These are phyloP conservation scores for Microcyclosporella mali DNA, from an alignment of 2,329 filamentous ascomycete genomes.

Conservation along the genomic window DNA sequence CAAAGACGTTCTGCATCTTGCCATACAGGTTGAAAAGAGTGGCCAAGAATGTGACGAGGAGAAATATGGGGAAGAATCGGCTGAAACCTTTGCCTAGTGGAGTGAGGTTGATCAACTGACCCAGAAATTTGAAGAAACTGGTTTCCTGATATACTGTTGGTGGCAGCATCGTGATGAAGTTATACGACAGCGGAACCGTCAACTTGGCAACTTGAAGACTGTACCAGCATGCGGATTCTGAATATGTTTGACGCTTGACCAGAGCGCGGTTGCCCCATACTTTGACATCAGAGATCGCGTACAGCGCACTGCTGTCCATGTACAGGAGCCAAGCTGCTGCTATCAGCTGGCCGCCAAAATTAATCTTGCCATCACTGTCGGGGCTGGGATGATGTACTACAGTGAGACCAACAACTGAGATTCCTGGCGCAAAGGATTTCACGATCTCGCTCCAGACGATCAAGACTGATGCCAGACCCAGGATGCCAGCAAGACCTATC, in stretches of 20 bases:
- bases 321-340: constrained; percentile 87
- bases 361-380: constrained; percentile 59
- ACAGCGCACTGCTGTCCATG: constrained; percentile 87
- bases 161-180: constrained; percentile 87
- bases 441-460: constrained; percentile 93
- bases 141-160: constrained; percentile 66
- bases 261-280: constrained; percentile 96
- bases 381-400: constrained; percentile 71
- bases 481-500: constrained; percentile 58
- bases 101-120: constrained; percentile 74
- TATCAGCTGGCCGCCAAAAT: constrained; percentile 78
- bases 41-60: constrained; percentile 77
- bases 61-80: constrained; percentile 78
- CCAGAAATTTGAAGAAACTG: constrained; percentile 81
- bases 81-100: constrained; percentile 78
- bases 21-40: constrained; percentile 88
- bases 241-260: constrained; percentile 82
- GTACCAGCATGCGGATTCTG: constrained; percentile 94
- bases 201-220: constrained; percentile 86
- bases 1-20: constrained; percentile 66
- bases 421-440: constrained; percentile 68
- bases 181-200: constrained; percentile 88
- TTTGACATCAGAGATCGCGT: constrained; percentile 83
- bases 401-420: constrained; percentile 63
- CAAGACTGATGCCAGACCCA: constrained; percentile 68